phyloP scores from a whole-genome alignment of 768 basidiomycete genomes.

The Kwoniella sp. region DNA sequence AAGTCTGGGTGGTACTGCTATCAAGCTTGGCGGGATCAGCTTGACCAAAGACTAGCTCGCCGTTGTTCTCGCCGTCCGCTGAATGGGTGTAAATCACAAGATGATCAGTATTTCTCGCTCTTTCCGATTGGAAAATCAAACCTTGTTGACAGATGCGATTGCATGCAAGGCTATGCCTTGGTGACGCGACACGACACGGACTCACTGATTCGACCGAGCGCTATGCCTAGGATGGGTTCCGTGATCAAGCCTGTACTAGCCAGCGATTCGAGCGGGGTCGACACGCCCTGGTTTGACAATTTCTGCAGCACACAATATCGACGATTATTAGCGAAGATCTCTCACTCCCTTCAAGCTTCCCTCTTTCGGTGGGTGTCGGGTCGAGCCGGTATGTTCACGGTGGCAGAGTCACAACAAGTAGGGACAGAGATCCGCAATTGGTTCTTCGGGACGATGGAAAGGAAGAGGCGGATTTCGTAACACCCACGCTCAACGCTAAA shows the following conservation, averaged over 20 bases:
- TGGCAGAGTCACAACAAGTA: no score
- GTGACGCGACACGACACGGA: background rate
- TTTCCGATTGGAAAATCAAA: no score
- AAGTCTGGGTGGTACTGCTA: conserved; percentile 58
- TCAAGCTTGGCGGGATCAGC: conserved; percentile 73
- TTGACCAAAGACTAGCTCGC: conserved; percentile 79
- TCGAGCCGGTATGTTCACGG: conserved; percentile 61
- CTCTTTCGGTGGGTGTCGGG: conserved; percentile 60
- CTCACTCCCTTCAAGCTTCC: conserved; percentile 57
- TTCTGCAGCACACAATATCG: no score
- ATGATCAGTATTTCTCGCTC: no score
- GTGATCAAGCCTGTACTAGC: conserved; percentile 64
- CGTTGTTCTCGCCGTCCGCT: conserved; percentile 54
- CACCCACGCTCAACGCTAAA: conserved; percentile 23
- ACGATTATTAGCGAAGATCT: background rate
- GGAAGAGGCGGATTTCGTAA: no score
- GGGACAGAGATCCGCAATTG: no score
- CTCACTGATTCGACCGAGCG: conserved; percentile 68
- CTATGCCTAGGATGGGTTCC: conserved; percentile 74
- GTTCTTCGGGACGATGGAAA: no score
- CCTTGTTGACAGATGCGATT: no score
- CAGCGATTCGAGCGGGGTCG: conserved; percentile 74
- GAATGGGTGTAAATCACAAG: no score
- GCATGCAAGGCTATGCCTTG: no score
- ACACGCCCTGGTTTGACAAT: conserved; percentile 67